phyloP scores from a whole-genome alignment of 78 protist genomes.

The Blattamonas nauphoetae region DNA sequence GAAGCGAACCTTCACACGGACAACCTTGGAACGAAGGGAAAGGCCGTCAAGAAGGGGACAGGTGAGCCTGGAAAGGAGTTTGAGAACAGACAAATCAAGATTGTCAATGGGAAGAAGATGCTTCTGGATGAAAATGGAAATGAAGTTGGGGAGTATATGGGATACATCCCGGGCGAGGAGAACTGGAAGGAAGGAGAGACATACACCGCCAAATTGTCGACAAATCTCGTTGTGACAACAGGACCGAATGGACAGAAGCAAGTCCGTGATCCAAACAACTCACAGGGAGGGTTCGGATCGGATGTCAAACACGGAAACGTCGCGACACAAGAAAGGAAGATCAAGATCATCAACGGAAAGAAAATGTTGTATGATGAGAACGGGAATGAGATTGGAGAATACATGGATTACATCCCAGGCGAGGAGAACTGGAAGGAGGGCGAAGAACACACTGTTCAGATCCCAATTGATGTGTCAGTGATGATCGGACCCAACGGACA shows the following conservation, averaged over 20 bases:
- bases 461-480: neutral
- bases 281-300: too few species aligned
- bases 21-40: too few species aligned
- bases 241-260: too few species aligned
- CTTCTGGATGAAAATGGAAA: neutral
- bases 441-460: neutral
- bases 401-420: neutral
- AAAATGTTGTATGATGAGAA: neutral
- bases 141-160: neutral
- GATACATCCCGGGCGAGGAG: neutral
- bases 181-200: neutral
- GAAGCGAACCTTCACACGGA: neutral
- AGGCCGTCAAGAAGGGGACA: neutral
- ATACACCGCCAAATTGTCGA: too few species aligned
- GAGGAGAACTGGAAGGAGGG: neutral
- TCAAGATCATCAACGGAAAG: neutral
- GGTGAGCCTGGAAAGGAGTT: neutral
- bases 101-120: neutral
- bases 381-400: neutral
- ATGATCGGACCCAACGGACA: too few species aligned
- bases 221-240: too few species aligned
- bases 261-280: too few species aligned
- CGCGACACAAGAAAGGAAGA: neutral
- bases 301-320: too few species aligned
- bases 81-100: neutral